A percentile compares a stretch with the other conserved stretches of the same genome.
These are phyloP conservation scores for Agapanthus africanus DNA, from an alignment of 106 monocot genomes.

Conservation along the genomic window DNA sequence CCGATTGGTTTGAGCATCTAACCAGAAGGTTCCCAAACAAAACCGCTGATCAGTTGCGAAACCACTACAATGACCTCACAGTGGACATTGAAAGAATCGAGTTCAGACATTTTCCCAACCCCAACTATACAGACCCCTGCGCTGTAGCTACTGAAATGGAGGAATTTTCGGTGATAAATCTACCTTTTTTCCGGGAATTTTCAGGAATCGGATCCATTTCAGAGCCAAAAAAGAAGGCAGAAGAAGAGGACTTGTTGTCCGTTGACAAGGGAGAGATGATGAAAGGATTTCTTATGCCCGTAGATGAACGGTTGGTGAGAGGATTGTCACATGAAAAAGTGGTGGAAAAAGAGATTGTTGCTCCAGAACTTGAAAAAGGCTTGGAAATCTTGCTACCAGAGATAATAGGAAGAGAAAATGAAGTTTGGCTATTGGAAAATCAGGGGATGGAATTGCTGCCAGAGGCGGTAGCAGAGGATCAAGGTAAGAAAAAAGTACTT, in stretches of 20 bases:
- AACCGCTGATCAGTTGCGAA: neutral
- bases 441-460: neutral
- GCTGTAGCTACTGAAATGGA: neutral
- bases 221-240: neutral
- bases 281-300: neutral
- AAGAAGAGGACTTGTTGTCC: neutral
- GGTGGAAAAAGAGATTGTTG: neutral
- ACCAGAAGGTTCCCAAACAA: neutral
- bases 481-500: neutral
- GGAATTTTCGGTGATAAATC: neutral
- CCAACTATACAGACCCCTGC: neutral
- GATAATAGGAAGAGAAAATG: neutral
- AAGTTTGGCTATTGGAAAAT: neutral
- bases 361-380: neutral
- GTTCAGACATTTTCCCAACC: neutral
- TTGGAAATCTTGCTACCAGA: neutral
- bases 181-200: neutral
- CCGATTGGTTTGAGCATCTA: conserved; percentile 5
- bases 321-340: neutral
- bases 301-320: neutral
- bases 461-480: neutral
- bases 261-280: neutral
- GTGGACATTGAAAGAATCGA: neutral
- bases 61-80: neutral
- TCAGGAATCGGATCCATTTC: neutral